Percentiles rank a stretch among this genome's conserved stretches.
phyloP scores from a whole-genome alignment of 164 flowering plant genomes.

The Stephania japonica region DNA sequence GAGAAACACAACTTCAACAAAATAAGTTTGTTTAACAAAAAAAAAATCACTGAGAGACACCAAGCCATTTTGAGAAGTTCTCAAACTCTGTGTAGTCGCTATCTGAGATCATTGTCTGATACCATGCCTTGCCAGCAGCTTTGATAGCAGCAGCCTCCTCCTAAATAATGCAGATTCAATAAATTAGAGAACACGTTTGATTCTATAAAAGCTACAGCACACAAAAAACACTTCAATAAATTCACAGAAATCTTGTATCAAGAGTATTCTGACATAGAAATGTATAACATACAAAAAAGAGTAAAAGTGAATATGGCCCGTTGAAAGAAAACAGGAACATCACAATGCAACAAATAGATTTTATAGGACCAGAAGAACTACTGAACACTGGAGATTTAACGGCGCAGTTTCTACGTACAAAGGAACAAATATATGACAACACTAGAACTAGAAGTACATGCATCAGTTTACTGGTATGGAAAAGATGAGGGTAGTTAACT shows the following conservation, averaged over 20 bases:
- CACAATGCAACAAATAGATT: no score
- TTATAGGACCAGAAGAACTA: no score
- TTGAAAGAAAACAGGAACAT: no score
- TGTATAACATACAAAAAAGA: background rate
- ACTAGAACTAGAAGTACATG: no score
- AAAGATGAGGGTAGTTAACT: no score
- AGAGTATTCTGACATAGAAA: no score
- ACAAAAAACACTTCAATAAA: background rate
- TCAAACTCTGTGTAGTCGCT: constrained; percentile 80
- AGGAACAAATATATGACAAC: no score
- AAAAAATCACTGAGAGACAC: constrained; percentile 51
- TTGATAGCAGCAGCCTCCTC: constrained; percentile 64
- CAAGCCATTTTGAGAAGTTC: constrained; percentile 79
- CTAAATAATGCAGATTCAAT: constrained; percentile 17
- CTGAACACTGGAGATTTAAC: no score
- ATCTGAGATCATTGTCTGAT: constrained; percentile 76
- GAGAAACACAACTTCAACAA: background rate
- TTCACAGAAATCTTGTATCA: background rate
- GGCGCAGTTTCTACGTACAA: no score
- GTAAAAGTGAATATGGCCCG: no score
- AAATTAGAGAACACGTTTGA: background rate
- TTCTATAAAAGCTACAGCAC: background rate
- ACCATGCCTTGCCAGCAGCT: constrained; percentile 73
- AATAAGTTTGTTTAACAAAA: background rate
- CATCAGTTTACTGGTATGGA: no score